Evolutionary conservation across 768 basidiomycete species (phyloP).

Genomic region (Amanita brunnescens): DNA sequence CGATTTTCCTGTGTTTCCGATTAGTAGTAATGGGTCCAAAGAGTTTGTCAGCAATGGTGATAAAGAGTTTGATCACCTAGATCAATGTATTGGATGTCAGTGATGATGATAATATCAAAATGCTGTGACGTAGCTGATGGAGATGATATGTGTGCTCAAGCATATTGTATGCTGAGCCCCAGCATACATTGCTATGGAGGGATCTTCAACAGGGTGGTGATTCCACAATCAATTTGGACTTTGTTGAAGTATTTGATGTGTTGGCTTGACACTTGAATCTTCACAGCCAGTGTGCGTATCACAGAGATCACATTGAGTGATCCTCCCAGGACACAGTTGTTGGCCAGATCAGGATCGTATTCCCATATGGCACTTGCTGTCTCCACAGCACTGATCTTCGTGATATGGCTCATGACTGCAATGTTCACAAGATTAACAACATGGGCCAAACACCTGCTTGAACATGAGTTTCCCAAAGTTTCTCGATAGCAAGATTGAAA

Average conservation of each 20-base stretch:
- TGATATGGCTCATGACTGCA: constrained; percentile 22
- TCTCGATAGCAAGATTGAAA: constrained; percentile 3
- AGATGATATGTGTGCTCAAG: constrained; percentile 9
- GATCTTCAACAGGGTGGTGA: constrained; percentile 10
- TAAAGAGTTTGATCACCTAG: constrained; percentile 9
- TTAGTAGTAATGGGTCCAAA: constrained; percentile 23
- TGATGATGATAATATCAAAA: not conserved
- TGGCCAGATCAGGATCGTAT: constrained; percentile 18
- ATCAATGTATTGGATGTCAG: too few species aligned
- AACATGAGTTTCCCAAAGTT: not conserved
- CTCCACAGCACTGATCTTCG: constrained; percentile 18
- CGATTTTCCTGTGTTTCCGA: constrained; percentile 5
- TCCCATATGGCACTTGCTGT: constrained; percentile 24
- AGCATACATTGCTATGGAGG: constrained; percentile 16
- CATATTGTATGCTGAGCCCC: constrained; percentile 18
- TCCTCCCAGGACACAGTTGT: constrained; percentile 18
- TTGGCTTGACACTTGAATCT: constrained; percentile 17
- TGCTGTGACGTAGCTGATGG: constrained; percentile 8
- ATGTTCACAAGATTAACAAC: constrained; percentile 19
- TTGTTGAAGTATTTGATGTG: constrained; percentile 13
- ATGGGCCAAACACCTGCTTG: constrained; percentile 22
- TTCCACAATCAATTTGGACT: constrained; percentile 10
- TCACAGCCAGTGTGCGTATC: constrained; percentile 20
- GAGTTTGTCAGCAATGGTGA: constrained; percentile 14
- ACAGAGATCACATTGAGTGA: constrained; percentile 22